Evolutionary conservation across 352 stramenopile species (phyloP), one percentile per base, ranked within the genome.

Genomic region (Phytophthora tubulina): DNA sequence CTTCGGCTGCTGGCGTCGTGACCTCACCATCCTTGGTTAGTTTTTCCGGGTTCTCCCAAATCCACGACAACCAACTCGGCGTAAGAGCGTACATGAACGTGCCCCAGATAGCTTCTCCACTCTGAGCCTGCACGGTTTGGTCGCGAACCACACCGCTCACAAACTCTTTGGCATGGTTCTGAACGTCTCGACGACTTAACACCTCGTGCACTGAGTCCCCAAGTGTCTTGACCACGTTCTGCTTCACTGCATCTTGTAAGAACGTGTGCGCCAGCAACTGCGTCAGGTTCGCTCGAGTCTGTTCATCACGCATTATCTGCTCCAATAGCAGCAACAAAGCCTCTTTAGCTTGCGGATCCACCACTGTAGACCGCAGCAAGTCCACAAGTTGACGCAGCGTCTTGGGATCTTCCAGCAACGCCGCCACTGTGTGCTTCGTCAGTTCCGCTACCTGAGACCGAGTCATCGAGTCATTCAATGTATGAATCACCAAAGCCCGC

Each of bases 91-190:
- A 96, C 74, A 90, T 86, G 54, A 96, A 75, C 1, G 86, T 94
- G 44, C 86, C 80, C 88, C 87, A 94, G 44, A 94, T 90, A 11
- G 89, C 86, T 31, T 96, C 84, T 41, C 86, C 86, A 42, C 88
- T 84, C 64, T 94, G 86, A 10, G 83, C 85, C 55, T 94, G 87
- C 32, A 96, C 86, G 0, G 87, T 96, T 50, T 93, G 85, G 68
- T 96, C 88, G 27, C 77, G 79, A n/a, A 96, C 83, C n/a, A 96
- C 86, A 3, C 73, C 76, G 41, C 85, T 83, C 8, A 96, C 82
- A 60, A 96, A 96, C 61, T 92, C 84, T 58, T 96, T 96, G 66
- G 88, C 86, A 70, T 96, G 88, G 56, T 90, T 82, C 61, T 94
- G 84, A 61, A 94, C 79, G 50, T 96, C 88, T 15, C 58, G n/a